Base-by-base conservation (phyloP, 345 rosid genomes). In the Pugionium cornutum region DNA sequence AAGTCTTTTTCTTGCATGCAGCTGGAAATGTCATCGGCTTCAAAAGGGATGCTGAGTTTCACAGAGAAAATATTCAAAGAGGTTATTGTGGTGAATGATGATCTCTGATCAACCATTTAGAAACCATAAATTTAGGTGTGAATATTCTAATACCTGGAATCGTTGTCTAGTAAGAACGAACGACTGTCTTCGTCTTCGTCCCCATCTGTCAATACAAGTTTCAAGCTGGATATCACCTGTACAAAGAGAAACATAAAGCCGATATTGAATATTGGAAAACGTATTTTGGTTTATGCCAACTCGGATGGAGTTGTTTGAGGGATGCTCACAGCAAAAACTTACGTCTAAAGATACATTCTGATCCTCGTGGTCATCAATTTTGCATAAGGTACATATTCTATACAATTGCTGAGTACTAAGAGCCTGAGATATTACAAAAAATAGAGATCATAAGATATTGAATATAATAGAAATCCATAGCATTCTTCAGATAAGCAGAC, bases 351-450 rank as follows among this genome's bases (percentile, higher is more conserved):
- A 74, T 63, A 86, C 91, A 65, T 86, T 81, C 63, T 62, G 75
- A 55, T 85, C 81, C 48, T 83, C 77, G 58, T 81, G 69, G 65
- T 81, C 81, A 68, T 86, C 96, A 39, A 72, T 86, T 81, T 90
- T 81, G 70, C 81, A 85, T 9, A 88, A 77, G 10, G 85, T 84
- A 72, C 97, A 90, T 60, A 90, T 76, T 76, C 92, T 80, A 72
- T 88, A 84, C 52, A 90, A 84, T 79, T 94, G 97, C 70, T 94
- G 99, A 62, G 86, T 81, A 65, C 91, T 90, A 68, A 94, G 79
- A 61, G 76, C 84, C 99, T 88, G 82, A 55, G 59, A 70, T 62
- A 30, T 48, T 37, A 40, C 46, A 39, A 42, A 48, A 26, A 36
- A 64, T 9, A 66, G 41, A 10, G 50, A 65, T 44, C 68, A 40